phyloP scores from a whole-genome alignment of 2,329 filamentous ascomycete species.

The Annulohypoxylon truncatum region DNA sequence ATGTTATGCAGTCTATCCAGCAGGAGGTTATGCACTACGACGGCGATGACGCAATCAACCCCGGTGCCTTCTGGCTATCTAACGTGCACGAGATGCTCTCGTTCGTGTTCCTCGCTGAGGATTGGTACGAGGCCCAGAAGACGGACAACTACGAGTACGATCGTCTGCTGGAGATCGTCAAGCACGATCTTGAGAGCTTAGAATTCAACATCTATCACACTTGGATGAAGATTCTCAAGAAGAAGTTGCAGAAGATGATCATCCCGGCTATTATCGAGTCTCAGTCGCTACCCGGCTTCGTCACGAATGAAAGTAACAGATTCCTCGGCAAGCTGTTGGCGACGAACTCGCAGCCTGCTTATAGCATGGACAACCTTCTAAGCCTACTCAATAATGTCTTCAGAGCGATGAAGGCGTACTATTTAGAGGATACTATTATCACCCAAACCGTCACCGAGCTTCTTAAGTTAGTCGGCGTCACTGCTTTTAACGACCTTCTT shows the following conservation, averaged over 20 bases:
- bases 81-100: constrained; percentile 99
- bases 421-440: constrained; percentile 95
- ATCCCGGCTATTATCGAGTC: constrained; percentile 99
- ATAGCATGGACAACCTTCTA: constrained; percentile 98
- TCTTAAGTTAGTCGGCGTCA: constrained; percentile 91
- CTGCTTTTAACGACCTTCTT: constrained; percentile 96
- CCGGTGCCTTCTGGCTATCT: constrained; percentile 97
- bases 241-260: constrained; percentile 99
- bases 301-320: constrained; percentile 97
- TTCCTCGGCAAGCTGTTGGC: constrained; percentile 97
- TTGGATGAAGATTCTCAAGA: constrained; percentile 99
- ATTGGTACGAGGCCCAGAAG: constrained; percentile 99
- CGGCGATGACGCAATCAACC: constrained; percentile 95
- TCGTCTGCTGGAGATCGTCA: constrained; percentile 95
- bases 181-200: constrained; percentile 96
- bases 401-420: constrained; percentile 99
- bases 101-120: constrained; percentile 98
- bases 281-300: constrained; percentile 96
- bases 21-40: constrained; percentile 99
- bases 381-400: constrained; percentile 96
- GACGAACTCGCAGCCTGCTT: constrained; percentile 90
- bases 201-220: constrained; percentile 99
- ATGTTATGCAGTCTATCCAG: constrained; percentile 99
- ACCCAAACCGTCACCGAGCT: constrained; percentile 96
- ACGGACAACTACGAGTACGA: constrained; percentile 99